Evolutionary conservation across 306 rosid species (phyloP).

Genomic region (Styphnolobium japonicum): DNA sequence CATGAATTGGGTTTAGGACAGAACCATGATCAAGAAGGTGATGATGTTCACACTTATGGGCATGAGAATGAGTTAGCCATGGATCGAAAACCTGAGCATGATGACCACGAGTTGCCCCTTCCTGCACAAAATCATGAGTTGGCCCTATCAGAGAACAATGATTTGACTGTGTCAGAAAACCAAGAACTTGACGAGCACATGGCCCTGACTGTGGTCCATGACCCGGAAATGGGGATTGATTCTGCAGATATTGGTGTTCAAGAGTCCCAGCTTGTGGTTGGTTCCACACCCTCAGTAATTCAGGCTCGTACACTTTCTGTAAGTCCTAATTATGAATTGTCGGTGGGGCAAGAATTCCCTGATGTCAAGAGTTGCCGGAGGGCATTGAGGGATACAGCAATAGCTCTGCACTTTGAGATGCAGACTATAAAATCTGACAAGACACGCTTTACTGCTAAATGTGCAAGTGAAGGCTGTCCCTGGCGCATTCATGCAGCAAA

Average conservation of each 20-base stretch:
- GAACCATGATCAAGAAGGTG: slow-evolving; percentile 54
- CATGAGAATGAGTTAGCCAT: slow-evolving; percentile 53
- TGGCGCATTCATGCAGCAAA: slow-evolving; percentile 97
- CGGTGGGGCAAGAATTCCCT: slow-evolving; percentile 86
- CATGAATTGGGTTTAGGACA: slow-evolving; percentile 60
- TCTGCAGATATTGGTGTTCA: slow-evolving; percentile 44
- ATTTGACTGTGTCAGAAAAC: slow-evolving; percentile 52
- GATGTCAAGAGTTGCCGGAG: slow-evolving; percentile 91
- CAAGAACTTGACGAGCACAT: slow-evolving; percentile 66
- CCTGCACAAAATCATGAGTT: slow-evolving; percentile 49
- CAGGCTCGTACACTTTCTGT: slow-evolving; percentile 59
- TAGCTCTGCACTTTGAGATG: slow-evolving; percentile 81
- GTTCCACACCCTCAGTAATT: slow-evolving; percentile 42
- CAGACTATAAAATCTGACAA: slow-evolving; percentile 91
- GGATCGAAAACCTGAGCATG: slow-evolving; percentile 74
- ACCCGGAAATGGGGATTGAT: slow-evolving; percentile 61
- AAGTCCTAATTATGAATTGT: slow-evolving; percentile 54
- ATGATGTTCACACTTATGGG: slow-evolving; percentile 52
- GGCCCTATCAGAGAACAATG: slow-evolving; percentile 52
- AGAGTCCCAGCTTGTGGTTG: slow-evolving; percentile 44
- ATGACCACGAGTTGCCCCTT: slow-evolving; percentile 56
- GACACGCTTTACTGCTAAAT: slow-evolving; percentile 86
- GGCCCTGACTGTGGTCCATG: slow-evolving; percentile 49
- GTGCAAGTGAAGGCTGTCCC: slow-evolving; percentile 86
- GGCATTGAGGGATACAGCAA: slow-evolving; percentile 84